Base-by-base conservation (phyloP, 2,329 filamentous ascomycete genomes). In the Cladorrhinum sp. region DNA sequence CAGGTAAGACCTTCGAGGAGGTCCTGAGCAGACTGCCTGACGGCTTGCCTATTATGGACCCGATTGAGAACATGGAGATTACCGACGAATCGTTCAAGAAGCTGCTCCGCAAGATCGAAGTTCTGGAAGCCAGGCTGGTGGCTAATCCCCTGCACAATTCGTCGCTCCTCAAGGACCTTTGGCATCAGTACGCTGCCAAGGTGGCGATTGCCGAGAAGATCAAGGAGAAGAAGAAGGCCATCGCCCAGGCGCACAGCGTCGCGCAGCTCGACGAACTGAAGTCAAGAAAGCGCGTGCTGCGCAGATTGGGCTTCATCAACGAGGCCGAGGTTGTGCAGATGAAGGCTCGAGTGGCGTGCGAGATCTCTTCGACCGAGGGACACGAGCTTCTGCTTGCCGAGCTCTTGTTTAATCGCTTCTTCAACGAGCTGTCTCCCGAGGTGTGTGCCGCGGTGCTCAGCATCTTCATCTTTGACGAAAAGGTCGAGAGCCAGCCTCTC, bases 391-490 rank as follows among this genome's bases (percentile, higher is more conserved):
- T 99, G 65, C 83, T 99, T 4, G 92, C 91, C 12, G 95, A 99
- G 75, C 82, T 99, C 26, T 83, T 99, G 0, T 98, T 99, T 76
- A 96, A 98, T 74, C 86, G 93, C 42, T 98, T 97, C 82, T 99
- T 99, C 83, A 99, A 98, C 73, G 93, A 97, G 72, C 80, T 98
- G 49, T 87, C 87, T 0, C 92, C 95, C 0, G 94, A 98, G 74
- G 84, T 94, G 66, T 91, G 89, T 69, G 95, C 95, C 1, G 85
- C 94, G 0, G 86, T 93, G 5, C 82, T 99, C 62, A 96, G 91
- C 69, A 93, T 91, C 71, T 98, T 99, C 77, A 95, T 99, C 66
- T 97, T 98, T 68, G 96, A 99, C 72, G 95, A 99, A 77, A 96
- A 96, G 80, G 87, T 91, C 53, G 90, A 94, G 69, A 87, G 93